These are phyloP conservation scores for Isatis tinctoria DNA, from an alignment of 345 rosid species.

Conservation along the genomic window DNA sequence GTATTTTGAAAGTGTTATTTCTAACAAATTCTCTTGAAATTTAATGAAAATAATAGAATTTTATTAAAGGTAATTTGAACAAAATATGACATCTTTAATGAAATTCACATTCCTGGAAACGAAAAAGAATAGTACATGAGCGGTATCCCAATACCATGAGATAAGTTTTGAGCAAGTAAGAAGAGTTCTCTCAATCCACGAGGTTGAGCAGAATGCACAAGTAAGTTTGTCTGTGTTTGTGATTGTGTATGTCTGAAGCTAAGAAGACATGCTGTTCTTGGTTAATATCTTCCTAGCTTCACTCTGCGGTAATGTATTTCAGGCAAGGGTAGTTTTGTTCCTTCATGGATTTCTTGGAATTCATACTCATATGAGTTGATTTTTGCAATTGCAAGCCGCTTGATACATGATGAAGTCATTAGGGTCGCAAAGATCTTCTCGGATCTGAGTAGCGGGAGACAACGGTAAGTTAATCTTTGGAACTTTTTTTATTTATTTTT, in stretches of 20 bases:
- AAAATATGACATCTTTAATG: too few species aligned
- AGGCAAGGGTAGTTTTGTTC: constrained; percentile 59
- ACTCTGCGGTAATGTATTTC: constrained; percentile 23
- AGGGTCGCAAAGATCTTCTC: constrained; percentile 69
- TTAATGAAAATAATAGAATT: too few species aligned
- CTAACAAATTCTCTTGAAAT: too few species aligned
- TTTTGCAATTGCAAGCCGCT: constrained; percentile 44
- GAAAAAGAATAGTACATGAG: too few species aligned
- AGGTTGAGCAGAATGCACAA: constrained; percentile 41
- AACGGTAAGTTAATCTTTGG: constrained; percentile 53
- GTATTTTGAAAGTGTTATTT: too few species aligned
- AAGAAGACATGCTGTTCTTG: not conserved
- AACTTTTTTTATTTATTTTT: not conserved
- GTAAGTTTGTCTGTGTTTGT: constrained; percentile 40
- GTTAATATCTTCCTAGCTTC: not conserved
- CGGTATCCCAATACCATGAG: too few species aligned
- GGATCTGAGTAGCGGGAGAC: constrained; percentile 75
- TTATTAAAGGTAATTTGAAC: too few species aligned
- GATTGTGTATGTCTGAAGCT: constrained; percentile 1
- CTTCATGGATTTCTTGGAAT: constrained; percentile 93
- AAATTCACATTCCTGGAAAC: too few species aligned
- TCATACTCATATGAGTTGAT: not conserved
- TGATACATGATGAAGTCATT: constrained; percentile 47
- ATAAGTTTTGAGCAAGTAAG: too few species aligned
- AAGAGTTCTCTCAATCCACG: constrained; percentile 48